Conservation (phyloP, 768 basidiomycete genomes). For the Kwoniella sp. region DNA sequence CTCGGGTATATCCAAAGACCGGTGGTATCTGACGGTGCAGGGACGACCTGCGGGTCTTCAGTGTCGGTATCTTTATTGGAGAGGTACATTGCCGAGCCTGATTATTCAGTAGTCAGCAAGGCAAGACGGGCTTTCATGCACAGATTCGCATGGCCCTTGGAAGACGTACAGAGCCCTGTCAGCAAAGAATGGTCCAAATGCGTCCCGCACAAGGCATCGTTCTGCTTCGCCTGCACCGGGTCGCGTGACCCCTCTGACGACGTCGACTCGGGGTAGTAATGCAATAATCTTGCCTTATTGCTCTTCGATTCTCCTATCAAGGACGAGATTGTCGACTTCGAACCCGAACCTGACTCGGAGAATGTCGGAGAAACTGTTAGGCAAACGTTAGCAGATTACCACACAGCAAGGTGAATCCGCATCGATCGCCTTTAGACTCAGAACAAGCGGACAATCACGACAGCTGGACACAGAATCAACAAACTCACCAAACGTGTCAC, state of each 20-base stretch:
- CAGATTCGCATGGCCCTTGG: neutral
- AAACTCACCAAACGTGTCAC: slow-evolving; percentile 80
- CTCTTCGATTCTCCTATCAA: slow-evolving; percentile 78
- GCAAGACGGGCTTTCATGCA: neutral
- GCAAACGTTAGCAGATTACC: no score
- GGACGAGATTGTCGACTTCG: slow-evolving; percentile 59
- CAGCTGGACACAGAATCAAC: neutral
- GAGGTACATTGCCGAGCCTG: slow-evolving; percentile 74
- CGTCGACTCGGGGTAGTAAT: slow-evolving; percentile 81
- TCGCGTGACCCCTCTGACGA: slow-evolving; percentile 51
- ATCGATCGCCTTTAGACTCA: neutral
- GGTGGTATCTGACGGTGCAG: slow-evolving; percentile 72
- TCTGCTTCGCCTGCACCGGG: slow-evolving; percentile 65
- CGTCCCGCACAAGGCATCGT: slow-evolving; percentile 87
- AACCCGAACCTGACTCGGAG: neutral
- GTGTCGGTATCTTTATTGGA: slow-evolving; percentile 55
- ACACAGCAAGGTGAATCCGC: neutral
- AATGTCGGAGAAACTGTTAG: slow-evolving; percentile 15
- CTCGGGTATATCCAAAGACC: slow-evolving; percentile 91
- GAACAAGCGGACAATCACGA: neutral
- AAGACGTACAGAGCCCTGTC: slow-evolving; percentile 80
- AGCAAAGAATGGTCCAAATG: slow-evolving; percentile 81
- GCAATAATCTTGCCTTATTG: slow-evolving; percentile 77
- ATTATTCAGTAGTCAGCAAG: no score
- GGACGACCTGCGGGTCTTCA: slow-evolving; percentile 55